Conservation (phyloP, 164 flowering plant genomes). For the Malania oleifera region DNA sequence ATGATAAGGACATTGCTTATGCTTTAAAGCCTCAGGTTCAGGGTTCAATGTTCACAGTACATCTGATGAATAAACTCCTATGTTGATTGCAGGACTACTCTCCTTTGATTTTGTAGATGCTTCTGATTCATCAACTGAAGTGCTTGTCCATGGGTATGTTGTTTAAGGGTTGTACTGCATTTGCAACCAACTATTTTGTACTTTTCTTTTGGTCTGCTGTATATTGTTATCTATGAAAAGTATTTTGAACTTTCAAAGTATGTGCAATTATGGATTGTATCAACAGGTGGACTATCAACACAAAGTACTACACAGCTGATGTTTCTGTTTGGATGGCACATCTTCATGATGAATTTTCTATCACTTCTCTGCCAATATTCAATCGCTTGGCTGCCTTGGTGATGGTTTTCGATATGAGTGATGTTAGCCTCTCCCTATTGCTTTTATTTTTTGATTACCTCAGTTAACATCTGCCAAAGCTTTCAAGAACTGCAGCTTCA, state of each 20-base stretch:
- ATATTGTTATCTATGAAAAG: neutral
- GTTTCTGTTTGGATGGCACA: constrained; percentile 3
- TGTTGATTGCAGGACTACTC: neutral
- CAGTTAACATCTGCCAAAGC: neutral
- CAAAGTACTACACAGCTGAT: constrained; percentile 5
- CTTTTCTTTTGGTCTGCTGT: neutral
- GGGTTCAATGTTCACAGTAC: neutral
- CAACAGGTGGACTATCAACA: constrained; percentile 3
- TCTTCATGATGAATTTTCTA: neutral
- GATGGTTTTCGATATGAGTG: constrained; percentile 7
- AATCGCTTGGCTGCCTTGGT: constrained; percentile 1
- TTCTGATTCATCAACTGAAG: neutral
- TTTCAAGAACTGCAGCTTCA: neutral
- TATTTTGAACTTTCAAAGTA: neutral
- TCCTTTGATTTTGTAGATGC: constrained; percentile 2
- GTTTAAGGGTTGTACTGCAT: too few relatives aligned
- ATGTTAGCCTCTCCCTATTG: neutral
- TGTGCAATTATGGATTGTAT: neutral
- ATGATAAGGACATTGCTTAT: too few relatives aligned
- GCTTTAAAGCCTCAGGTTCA: neutral
- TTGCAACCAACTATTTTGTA: neutral
- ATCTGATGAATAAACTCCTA: neutral
- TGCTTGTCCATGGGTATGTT: constrained; percentile 1
- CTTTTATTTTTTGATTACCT: neutral
- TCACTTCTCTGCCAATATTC: neutral